A percentile compares a stretch with the other conserved stretches of the same genome.
Conservation (phyloP, 495 filamentous ascomycete species). For the Talaromyces wortmannii region DNA sequence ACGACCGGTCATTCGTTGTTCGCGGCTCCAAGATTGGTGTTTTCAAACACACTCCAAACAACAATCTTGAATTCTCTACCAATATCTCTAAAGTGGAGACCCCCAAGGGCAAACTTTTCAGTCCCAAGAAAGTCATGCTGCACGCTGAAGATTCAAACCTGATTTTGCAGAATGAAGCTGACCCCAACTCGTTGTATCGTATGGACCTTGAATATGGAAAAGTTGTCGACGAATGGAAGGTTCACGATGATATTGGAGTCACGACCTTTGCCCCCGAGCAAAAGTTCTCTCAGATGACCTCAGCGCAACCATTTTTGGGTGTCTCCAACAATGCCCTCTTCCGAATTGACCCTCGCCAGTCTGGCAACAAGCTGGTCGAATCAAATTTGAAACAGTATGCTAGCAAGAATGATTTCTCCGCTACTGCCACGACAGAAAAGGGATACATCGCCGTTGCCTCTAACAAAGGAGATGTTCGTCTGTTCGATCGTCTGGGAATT, state of each 20-base stretch:
- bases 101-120: slow-evolving; percentile 80
- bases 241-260: slow-evolving; percentile 96
- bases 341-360: slow-evolving; percentile 85
- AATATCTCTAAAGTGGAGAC: slow-evolving; percentile 95
- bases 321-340: slow-evolving; percentile 87
- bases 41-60: slow-evolving; percentile 92
- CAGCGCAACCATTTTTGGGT: slow-evolving; percentile 90
- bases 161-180: slow-evolving; percentile 77
- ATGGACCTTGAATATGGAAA: slow-evolving; percentile 99
- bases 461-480: slow-evolving; percentile 93
- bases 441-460: slow-evolving; percentile 95
- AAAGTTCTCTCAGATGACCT: slow-evolving; percentile 98
- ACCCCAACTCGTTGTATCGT: slow-evolving; percentile 89
- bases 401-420: slow-evolving; percentile 94
- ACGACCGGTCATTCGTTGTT: slow-evolving; percentile 94
- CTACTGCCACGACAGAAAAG: slow-evolving; percentile 88
- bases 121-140: slow-evolving; percentile 96
- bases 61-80: slow-evolving; percentile 93
- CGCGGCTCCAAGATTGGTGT: slow-evolving; percentile 96
- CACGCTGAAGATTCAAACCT: slow-evolving; percentile 88
- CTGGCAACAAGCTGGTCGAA: slow-evolving; percentile 90
- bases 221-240: slow-evolving; percentile 98
- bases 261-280: slow-evolving; percentile 82
- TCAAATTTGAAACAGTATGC: slow-evolving; percentile 89
- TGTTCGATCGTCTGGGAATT: slow-evolving; percentile 94